Evolutionary conservation across 2,329 filamentous ascomycete species (phyloP).

Genomic region (Aquanectria penicillioides): DNA sequence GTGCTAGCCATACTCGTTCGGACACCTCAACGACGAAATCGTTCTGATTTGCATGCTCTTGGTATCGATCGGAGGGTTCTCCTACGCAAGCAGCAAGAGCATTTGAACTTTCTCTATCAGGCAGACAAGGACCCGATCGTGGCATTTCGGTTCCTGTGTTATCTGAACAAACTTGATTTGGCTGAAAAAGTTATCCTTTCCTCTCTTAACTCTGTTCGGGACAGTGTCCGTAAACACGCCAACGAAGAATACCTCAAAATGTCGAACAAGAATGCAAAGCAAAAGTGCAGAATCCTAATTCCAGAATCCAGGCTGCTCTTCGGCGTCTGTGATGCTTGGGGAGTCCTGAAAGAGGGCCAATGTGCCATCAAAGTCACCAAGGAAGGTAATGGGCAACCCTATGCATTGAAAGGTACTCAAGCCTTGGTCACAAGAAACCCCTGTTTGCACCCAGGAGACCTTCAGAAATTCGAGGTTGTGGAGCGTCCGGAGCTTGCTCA

Average conservation of each 20-base stretch:
- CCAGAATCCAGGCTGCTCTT: constrained; percentile 51
- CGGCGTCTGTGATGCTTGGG: constrained; percentile 50
- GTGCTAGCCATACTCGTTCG: constrained; percentile 46
- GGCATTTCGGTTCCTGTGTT: background rate
- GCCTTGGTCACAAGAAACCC: constrained; percentile 54
- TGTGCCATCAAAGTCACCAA: constrained; percentile 50
- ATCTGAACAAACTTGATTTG: background rate
- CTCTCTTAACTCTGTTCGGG: constrained; percentile 39
- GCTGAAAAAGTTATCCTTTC: constrained; percentile 37
- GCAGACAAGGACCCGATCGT: background rate
- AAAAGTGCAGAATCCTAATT: constrained; percentile 50
- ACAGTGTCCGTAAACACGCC: constrained; percentile 47
- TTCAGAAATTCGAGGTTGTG: constrained; percentile 53
- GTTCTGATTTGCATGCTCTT: constrained; percentile 47
- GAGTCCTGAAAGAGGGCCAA: constrained; percentile 48
- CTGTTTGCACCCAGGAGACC: constrained; percentile 51
- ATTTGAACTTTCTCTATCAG: background rate
- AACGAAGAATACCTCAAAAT: constrained; percentile 41
- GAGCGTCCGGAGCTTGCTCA: constrained; percentile 25
- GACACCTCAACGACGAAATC: constrained; percentile 53
- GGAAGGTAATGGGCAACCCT: constrained; percentile 46
- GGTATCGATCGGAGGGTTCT: background rate
- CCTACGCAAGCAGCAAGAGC: background rate
- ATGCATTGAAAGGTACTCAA: constrained; percentile 47
- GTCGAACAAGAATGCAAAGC: constrained; percentile 45